A percentile compares a stretch with the other conserved stretches of the same genome.
These are phyloP conservation scores for Saccharomycopsis javanensis DNA, from an alignment of 805 yeast genomes.

Conservation along the genomic window DNA sequence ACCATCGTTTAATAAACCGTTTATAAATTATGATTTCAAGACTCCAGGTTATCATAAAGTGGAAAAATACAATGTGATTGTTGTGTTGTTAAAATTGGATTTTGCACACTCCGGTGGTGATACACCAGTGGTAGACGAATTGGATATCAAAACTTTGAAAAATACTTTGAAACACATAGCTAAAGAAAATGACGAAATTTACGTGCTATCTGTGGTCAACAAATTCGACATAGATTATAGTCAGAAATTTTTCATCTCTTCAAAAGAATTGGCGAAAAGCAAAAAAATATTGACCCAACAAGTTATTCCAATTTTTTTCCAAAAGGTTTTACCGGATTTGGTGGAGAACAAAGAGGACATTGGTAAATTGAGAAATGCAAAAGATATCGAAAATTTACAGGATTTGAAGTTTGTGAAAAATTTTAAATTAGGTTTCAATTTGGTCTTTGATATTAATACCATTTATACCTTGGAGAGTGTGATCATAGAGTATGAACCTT, in stretches of 20 bases:
- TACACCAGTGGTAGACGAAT: conserved; percentile 4
- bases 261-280: not conserved
- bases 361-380: not conserved
- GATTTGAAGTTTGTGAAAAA: not conserved
- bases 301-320: conserved; percentile 6
- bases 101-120: not conserved
- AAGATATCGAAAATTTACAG: not conserved
- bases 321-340: not conserved
- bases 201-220: conserved; percentile 7
- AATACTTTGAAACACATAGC: conserved; percentile 11
- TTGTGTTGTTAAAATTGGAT: conserved; percentile 8
- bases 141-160: conserved; percentile 4
- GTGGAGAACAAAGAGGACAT: not conserved
- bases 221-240: conserved; percentile 10
- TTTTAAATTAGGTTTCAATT: conserved; percentile 8
- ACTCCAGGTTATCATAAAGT: conserved; percentile 6
- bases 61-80: conserved; percentile 4
- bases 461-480: conserved; percentile 7
- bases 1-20: conserved; percentile 19
- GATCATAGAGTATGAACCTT: conserved; percentile 13
- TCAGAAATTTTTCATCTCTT: conserved; percentile 10
- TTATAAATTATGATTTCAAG: conserved; percentile 10
- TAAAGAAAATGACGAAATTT: conserved; percentile 12
- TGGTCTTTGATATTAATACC: conserved; percentile 15
- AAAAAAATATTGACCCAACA: conserved; percentile 3